Evolutionary conservation across 2,329 filamentous ascomycete genomes (phyloP), one percentile per base, ranked within the genome.

Genomic region (Nothophaeocryptopus gaeumannii): DNA sequence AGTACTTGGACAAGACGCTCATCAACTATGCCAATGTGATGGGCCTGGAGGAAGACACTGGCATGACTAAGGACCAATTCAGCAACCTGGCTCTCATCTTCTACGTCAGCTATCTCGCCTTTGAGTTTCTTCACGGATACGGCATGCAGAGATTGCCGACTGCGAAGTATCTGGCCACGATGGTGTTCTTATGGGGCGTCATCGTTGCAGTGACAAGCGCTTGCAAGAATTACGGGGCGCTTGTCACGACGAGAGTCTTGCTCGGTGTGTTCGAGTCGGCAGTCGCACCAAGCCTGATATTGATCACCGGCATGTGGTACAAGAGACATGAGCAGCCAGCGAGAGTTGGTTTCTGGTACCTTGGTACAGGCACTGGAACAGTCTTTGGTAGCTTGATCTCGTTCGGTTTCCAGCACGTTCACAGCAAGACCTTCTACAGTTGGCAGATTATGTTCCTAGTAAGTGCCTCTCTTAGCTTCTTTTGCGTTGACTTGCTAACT

Each of bases 281-380:
- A 7, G 74, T 82, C 8, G 75, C 77, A 0, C 79, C 79, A 0
- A 74, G 74, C 14, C 72, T 82, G 45, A 77, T 80, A 35, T 69
- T 81, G 11, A 74, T 81, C 47, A 80, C 78, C 0, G 71, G 72
- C 3, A 78, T 78, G 70, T 65, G 62, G 61, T 67, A 67, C 53
- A 65, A 63, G 38, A 50, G 58, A 29, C 26, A 55, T 29, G 82
- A 87, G 59, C 83, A 86, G 64, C 81, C 83, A 0, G 64, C 83
- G 20, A 74, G 84, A 0, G 76, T 85, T 2, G 81, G 81, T 0
- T 76, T 77, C n/a, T 87, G 83, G 83, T 86, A 86, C 56, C 73
- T 79, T 3, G 83, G 80, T 0, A 85, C 81, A 44, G 81, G 81
- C 0, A 51, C 76, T 0, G 78, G 79, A 0, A 82, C 76, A 5